Evolutionary conservation across 805 yeast species (phyloP), one percentile per base, ranked within the genome.

Genomic region (Yueomyces sp.): DNA sequence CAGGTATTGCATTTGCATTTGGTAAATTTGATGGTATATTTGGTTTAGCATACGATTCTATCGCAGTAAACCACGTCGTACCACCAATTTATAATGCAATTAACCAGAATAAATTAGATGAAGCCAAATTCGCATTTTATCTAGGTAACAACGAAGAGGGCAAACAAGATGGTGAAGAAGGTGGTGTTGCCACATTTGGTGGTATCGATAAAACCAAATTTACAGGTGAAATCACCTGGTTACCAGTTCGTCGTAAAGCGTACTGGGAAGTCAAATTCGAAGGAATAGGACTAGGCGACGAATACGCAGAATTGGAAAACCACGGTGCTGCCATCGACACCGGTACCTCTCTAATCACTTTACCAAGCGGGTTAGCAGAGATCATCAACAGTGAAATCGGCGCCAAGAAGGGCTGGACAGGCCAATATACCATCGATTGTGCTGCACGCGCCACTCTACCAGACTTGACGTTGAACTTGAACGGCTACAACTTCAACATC

Each of bases 281-380:
- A 55, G 88, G 95, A 54, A 72, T 92, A 62, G 85, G 88, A 39
- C 74, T 92, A 50, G 98, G 98, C 57, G 84, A 83, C 53, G 95
- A 92, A 68, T 84, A 75, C 59, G 96, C 97, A 42, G 76, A 73
- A 54, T 77, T 92, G 58, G 76, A 73, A 53, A 70, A 69, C 58
- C 80, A 87, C 49, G 98, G 98, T 64, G 98, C 96, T 57, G 96
- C 95, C 48, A 87, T 92, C 61, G 98, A 92, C 66, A 92, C 98
- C 46, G 98, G 98, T 68, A 92, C 98, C 51, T 90, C 97, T 36
- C 75, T 92, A 65, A 83, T 92, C 65, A 87, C 95, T 41, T 73
- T 92, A 60, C 98, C 98, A 54, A 81, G 95, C 29, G 90, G 92
- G 42, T 72, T 92, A 60, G 97, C 98, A 41, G 98, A 92, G 70